Percentiles rank a stretch among this genome's conserved stretches.
phyloP scores from a whole-genome alignment of 148 eudicot genomes.

The Talinum fruticosum region DNA sequence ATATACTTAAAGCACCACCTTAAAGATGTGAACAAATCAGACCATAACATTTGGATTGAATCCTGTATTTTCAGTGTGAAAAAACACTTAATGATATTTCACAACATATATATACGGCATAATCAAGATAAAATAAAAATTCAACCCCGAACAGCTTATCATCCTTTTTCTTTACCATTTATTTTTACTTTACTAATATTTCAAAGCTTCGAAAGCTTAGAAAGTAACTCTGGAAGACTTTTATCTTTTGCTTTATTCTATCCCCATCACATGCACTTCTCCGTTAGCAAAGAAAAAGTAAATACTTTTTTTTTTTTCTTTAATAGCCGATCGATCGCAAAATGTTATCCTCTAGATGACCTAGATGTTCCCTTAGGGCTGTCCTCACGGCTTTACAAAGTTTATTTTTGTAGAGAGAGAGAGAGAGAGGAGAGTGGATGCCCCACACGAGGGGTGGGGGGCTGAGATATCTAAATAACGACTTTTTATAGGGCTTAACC shows the following conservation, averaged over 20 bases:
- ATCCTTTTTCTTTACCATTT: not conserved
- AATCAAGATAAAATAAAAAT: too few species aligned
- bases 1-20: too few species aligned
- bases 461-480: not conserved
- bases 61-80: too few species aligned
- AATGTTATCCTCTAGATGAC: not conserved
- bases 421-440: not conserved
- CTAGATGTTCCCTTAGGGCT: not conserved
- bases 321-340: slow-evolving; percentile 23
- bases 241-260: slow-evolving; percentile 32
- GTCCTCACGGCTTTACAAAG: not conserved
- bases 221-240: not conserved
- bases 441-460: not conserved
- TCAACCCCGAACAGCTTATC: too few species aligned
- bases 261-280: slow-evolving; percentile 30
- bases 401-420: too few species aligned
- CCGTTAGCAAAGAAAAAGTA: slow-evolving; percentile 12
- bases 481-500: not conserved
- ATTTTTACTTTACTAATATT: not conserved
- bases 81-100: too few species aligned
- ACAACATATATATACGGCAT: too few species aligned
- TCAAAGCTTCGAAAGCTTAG: slow-evolving; percentile 13
- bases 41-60: too few species aligned
- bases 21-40: too few species aligned
- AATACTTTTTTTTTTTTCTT: not conserved